Base-by-base conservation (phyloP, 768 basidiomycete species). In the Boletus rufocinnamomeus region DNA sequence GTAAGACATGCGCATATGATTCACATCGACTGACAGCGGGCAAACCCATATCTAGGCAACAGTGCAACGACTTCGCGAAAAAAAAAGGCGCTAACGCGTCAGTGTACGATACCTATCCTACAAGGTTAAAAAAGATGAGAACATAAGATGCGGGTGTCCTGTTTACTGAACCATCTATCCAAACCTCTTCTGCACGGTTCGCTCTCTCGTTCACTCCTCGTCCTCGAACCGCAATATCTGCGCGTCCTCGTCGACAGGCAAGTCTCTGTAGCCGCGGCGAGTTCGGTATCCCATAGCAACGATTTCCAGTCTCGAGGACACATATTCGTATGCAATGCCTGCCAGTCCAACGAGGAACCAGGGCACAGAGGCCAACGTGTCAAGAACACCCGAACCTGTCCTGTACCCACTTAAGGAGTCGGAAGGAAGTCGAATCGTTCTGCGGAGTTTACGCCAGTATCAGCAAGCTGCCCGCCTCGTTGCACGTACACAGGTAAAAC, bases 211-310 rank as follows among this genome's bases (percentile, higher is more conserved):
- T 64, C 67, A 69, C 41, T 84, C 83, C 59, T 93, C 92, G 63
- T 94, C 92, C 65, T 93, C 90, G 67, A 94, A 94, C 52, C 86
- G 80, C 56, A 94, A 74, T 57, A 94, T 84, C 74, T 91, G 92
- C 23, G 92, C 92, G 72, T 95, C 93, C 71, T 93, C 92, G 68
- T 95, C 93, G 52, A 93, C 82, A 1, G 90, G 84, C 52, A 94
- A 71, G 65, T 90, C 82, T 64, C 92, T 79, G 64, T 90, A 94
- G 40, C 92, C 92, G 21, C 84, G 76, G 56, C 84, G 77, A 10
- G 81, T 57, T 17, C 79, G 75, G 61, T 83, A 78, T 45, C 76
- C 69, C 34, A 74, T 63, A 5, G 70, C 68, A 5, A 75, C 9
- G 2, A 63, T 62, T 17, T 82, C 84, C 46, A 82, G 61, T 52